Evolutionary conservation across 73 alveolate genomes (phyloP).

Genomic region (Breviolum minutum): DNA sequence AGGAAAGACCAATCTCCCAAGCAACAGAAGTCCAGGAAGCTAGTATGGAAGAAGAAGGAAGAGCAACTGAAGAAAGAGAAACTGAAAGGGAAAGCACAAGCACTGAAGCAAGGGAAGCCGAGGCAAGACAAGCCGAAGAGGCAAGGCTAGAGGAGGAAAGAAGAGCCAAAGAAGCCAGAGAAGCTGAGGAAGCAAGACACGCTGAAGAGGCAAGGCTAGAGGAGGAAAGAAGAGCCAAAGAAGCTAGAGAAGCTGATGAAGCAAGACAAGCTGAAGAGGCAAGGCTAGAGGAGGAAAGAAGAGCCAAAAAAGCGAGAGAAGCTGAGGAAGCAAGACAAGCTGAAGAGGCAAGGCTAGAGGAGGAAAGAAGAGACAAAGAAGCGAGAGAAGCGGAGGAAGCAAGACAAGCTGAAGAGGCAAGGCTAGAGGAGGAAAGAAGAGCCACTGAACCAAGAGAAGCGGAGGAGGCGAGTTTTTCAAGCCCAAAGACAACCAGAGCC

Average conservation of each 20-base stretch:
- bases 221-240: not conserved
- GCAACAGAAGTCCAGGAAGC: not conserved
- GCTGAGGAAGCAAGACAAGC: not conserved
- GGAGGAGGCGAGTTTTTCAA: not conserved
- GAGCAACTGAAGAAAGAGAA: not conserved
- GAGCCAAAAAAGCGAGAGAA: not conserved
- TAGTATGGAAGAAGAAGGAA: not conserved
- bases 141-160: not conserved
- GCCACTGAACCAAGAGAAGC: not conserved
- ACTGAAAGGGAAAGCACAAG: not conserved
- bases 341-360: no score
- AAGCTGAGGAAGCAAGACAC: not conserved
- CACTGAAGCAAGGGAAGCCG: not conserved
- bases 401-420: not conserved
- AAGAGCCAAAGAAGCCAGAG: not conserved
- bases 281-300: not conserved
- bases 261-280: not conserved
- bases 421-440: no score
- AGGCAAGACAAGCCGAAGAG: not conserved
- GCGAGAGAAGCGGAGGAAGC: not conserved
- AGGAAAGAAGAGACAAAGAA: not conserved
- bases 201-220: constrained; percentile 22
- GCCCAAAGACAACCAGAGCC: not conserved
- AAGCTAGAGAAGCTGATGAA: not conserved
- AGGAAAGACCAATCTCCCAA: not conserved